Conservation (phyloP, 2,329 filamentous ascomycete genomes). For the Fusarium dlaminii region DNA sequence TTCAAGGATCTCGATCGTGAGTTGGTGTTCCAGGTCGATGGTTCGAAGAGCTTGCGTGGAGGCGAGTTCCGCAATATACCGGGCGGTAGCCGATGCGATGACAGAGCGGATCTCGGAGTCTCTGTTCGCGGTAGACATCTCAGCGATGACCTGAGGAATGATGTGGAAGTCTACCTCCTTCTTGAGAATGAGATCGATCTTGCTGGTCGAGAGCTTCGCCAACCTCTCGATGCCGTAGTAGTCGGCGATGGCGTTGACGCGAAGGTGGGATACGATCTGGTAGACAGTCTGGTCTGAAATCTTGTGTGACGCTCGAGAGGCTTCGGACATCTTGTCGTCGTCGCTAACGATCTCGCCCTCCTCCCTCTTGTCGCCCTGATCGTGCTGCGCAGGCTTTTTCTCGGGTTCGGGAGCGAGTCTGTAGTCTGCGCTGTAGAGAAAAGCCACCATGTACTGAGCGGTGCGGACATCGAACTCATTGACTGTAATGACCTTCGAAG, state of each 20-base stretch:
- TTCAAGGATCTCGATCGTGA: background rate
- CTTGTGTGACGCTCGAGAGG: rapidly evolving
- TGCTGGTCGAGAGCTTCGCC: background rate
- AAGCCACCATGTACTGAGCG: background rate
- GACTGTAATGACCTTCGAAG: background rate
- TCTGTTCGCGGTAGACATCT: background rate
- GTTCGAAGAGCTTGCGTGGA: background rate
- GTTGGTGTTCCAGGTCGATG: background rate
- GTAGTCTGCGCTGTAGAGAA: background rate
- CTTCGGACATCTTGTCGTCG: rapidly evolving
- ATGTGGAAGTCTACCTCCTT: rapidly evolving
- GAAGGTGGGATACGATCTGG: background rate
- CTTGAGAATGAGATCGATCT: rapidly evolving
- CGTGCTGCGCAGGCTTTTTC: rapidly evolving
- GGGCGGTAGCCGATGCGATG: background rate
- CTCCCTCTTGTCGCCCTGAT: rapidly evolving
- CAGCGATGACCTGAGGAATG: background rate
- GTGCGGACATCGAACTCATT: background rate
- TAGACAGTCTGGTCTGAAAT: rapidly evolving
- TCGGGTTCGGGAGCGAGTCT: background rate
- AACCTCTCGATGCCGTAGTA: background rate
- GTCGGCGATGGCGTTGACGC: background rate
- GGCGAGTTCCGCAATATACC: background rate
- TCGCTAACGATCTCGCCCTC: background rate
- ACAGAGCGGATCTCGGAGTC: rapidly evolving